Percentiles rank a stretch among this genome's conserved stretches.
Evolutionary conservation across 2,329 filamentous ascomycete species (phyloP).

Genomic region (Epichloe scottii): DNA sequence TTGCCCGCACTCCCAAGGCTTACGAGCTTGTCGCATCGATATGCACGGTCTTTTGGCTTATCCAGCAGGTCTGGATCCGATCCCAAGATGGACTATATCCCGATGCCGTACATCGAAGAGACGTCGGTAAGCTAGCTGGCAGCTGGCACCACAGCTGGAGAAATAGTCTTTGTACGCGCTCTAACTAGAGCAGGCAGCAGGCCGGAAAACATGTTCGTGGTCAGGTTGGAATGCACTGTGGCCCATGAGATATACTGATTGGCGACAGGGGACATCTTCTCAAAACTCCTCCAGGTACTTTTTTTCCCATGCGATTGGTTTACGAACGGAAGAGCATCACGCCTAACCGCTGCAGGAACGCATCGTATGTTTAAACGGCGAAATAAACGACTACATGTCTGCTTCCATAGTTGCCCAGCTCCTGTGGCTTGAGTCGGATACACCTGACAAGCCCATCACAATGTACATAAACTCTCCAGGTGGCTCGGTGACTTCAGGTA

Average conservation of each 20-base stretch:
- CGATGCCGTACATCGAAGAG: conserved; percentile 45
- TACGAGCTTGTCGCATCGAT: conserved; percentile 18
- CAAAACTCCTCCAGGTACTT: conserved; percentile 58
- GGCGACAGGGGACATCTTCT: conserved; percentile 66
- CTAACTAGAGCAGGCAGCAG: conserved; percentile 47
- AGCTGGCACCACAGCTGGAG: background rate
- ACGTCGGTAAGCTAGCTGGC: conserved; percentile 21
- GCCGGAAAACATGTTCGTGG: conserved; percentile 61
- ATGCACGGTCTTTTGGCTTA: conserved; percentile 32
- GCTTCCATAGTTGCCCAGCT: conserved; percentile 94
- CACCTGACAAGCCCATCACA: conserved; percentile 85
- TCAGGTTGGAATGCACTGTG: too few relatives aligned
- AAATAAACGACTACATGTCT: conserved; percentile 79
- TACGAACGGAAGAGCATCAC: background rate
- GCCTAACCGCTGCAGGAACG: conserved; percentile 50
- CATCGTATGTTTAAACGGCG: conserved; percentile 85
- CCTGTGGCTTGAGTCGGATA: conserved; percentile 94
- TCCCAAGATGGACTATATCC: conserved; percentile 30
- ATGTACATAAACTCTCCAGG: conserved; percentile 98
- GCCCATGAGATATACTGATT: conserved; percentile 8
- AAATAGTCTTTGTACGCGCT: background rate
- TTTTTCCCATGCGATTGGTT: background rate
- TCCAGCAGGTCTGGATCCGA: conserved; percentile 18
- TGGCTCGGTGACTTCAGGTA: conserved; percentile 68
- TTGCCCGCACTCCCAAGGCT: conserved; percentile 18